Evolutionary conservation across 345 rosid genomes (phyloP), one percentile per base, ranked within the genome.

Genomic region (Anacardium occidentale): DNA sequence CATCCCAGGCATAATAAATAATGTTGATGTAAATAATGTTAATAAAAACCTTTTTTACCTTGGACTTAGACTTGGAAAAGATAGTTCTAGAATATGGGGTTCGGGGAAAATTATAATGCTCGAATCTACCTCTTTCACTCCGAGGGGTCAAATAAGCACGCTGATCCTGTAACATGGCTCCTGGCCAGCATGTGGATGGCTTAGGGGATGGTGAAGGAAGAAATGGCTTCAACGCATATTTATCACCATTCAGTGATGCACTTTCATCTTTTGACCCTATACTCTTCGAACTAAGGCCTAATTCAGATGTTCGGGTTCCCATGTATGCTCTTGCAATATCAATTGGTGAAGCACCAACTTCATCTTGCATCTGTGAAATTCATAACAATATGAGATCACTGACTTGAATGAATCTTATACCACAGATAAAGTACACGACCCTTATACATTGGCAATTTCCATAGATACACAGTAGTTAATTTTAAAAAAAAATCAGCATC

Each of bases 251-350:
- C 25, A 74, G 51, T 72, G 70, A 69, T 18, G 69, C 64, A 57
- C 78, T 85, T 62, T 76, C 86, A 83, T 87, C 90, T 76, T 83
- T 87, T 48, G 78, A 73, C 64, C 62, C 52, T 65, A 76, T 58
- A 76, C 84, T 78, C 77, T 78, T 79, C 63, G 86, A 77, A 77
- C 73, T 82, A 81, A 78, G 77, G 75, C 86, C 86, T 55, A 64
- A 21, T 55, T 83, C 87, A 71, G 84, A 69, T 74, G 80, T 34
- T 69, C 83, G 87, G 69, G 63, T 81, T 78, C 86, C 89, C 95
- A 91, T 89, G 79, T 83, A 94, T 34, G 92, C 95, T 83, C 79
- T 90, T 40, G 97, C 97, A 79, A 91, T 88, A 25, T 90, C 97
- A 79, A 88, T 67, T 14, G 97, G 98, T 50, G 95, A 90, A 64